Evolutionary conservation across 345 rosid genomes (phyloP).

Genomic region (Sonneratia caseolaris): DNA sequence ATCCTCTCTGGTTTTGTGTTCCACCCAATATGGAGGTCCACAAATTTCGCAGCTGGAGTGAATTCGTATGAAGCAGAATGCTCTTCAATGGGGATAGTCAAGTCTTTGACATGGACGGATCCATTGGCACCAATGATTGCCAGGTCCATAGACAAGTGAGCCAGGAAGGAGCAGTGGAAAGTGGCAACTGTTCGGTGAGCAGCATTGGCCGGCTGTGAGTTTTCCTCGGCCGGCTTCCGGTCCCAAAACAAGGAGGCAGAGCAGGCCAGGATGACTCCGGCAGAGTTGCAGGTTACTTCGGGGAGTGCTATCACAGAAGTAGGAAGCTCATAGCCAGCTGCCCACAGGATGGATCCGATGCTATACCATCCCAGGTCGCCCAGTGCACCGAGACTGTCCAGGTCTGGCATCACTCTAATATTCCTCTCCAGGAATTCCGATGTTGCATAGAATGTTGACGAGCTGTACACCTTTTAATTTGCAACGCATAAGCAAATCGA

Average conservation of each 20-base stretch:
- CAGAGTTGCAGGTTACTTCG: conserved; percentile 26
- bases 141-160: conserved; percentile 40
- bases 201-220: neutral
- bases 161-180: conserved; percentile 57
- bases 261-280: conserved; percentile 51
- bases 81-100: conserved; percentile 48
- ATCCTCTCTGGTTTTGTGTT: conserved; percentile 39
- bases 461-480: conserved; percentile 31
- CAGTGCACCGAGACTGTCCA: conserved; percentile 53
- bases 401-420: conserved; percentile 34
- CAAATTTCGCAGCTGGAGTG: conserved; percentile 41
- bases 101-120: conserved; percentile 39
- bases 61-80: conserved; percentile 34
- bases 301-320: conserved; percentile 41
- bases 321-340: conserved; percentile 45
- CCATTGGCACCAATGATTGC: conserved; percentile 36
- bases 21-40: conserved; percentile 57
- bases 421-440: conserved; percentile 20
- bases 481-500: neutral
- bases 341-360: conserved; percentile 55
- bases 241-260: conserved; percentile 49
- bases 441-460: conserved; percentile 25
- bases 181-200: conserved; percentile 19
- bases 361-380: conserved; percentile 69
- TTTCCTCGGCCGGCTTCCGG: neutral